These are phyloP conservation scores for Cordyceps farinosa DNA, from an alignment of 2,329 filamentous ascomycete genomes.

Conservation along the genomic window DNA sequence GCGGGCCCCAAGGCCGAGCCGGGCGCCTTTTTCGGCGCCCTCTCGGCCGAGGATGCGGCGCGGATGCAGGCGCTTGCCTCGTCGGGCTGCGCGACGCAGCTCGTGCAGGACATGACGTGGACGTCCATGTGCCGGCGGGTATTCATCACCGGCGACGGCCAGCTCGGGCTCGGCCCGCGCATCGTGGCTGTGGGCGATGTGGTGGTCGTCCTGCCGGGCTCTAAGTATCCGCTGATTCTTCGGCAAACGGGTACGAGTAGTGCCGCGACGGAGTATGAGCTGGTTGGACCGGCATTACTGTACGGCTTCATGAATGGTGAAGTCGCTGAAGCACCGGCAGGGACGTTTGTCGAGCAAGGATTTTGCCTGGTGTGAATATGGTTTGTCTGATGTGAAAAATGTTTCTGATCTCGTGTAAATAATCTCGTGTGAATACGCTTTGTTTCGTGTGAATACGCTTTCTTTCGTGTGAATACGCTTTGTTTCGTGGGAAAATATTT, in stretches of 20 bases:
- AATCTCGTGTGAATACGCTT: not conserved
- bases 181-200: slow-evolving; percentile 4
- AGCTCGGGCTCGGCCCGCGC: slow-evolving; percentile 15
- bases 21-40: not conserved
- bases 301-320: slow-evolving; percentile 17
- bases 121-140: slow-evolving; percentile 18
- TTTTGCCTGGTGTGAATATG: not conserved
- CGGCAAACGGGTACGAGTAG: not conserved
- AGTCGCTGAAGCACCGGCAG: not conserved
- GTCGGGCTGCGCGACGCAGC: slow-evolving; percentile 2
- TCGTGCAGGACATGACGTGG: slow-evolving; percentile 19
- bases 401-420: not conserved
- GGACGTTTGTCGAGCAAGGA: not conserved
- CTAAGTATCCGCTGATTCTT: slow-evolving; percentile 9
- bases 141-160: slow-evolving; percentile 6
- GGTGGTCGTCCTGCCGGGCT: slow-evolving; percentile 3
- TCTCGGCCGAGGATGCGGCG: not conserved
- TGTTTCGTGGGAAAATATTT: not conserved
- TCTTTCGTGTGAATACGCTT: not conserved
- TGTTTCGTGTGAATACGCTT: not conserved
- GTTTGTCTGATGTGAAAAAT: not conserved
- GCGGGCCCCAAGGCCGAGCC: not conserved
- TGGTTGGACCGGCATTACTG: slow-evolving; percentile 10
- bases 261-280: not conserved
- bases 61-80: not conserved